Evolutionary conservation across 73 alveolate species (phyloP).

Genomic region (Paraurostyla sp.): DNA sequence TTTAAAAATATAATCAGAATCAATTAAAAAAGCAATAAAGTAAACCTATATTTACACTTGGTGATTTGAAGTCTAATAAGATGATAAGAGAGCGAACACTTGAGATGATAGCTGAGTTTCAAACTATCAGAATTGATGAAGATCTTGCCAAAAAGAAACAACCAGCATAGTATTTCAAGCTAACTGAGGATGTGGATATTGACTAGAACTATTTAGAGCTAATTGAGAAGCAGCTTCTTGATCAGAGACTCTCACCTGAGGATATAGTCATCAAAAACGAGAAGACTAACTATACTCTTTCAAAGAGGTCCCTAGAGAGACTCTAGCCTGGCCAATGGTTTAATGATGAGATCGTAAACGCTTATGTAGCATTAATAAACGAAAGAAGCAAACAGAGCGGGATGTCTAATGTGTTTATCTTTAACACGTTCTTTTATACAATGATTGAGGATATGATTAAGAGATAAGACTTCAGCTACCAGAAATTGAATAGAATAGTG

Average conservation of each 20-base stretch:
- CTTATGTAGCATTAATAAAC: background rate
- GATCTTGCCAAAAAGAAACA: no score
- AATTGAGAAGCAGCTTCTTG: no score
- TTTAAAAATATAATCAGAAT: no score
- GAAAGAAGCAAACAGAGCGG: background rate
- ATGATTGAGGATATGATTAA: slow-evolving; percentile 16
- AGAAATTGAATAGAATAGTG: background rate
- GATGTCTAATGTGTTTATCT: background rate
- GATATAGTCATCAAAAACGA: background rate
- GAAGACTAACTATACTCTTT: background rate
- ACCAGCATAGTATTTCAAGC: no score
- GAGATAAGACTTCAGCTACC: background rate
- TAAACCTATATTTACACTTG: no score
- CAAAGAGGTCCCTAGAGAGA: background rate
- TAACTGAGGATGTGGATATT: no score
- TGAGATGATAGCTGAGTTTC: background rate
- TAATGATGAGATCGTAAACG: slow-evolving; percentile 23
- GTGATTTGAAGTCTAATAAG: no score
- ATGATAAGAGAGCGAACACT: no score
- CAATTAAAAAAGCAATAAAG: no score
- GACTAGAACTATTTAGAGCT: no score
- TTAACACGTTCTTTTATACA: slow-evolving; percentile 15
- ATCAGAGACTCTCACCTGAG: background rate
- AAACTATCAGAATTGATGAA: background rate
- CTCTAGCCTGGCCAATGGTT: slow-evolving; percentile 12